These are phyloP conservation scores for Euryodendron excelsum DNA, from an alignment of 148 eudicot species.

Conservation along the genomic window DNA sequence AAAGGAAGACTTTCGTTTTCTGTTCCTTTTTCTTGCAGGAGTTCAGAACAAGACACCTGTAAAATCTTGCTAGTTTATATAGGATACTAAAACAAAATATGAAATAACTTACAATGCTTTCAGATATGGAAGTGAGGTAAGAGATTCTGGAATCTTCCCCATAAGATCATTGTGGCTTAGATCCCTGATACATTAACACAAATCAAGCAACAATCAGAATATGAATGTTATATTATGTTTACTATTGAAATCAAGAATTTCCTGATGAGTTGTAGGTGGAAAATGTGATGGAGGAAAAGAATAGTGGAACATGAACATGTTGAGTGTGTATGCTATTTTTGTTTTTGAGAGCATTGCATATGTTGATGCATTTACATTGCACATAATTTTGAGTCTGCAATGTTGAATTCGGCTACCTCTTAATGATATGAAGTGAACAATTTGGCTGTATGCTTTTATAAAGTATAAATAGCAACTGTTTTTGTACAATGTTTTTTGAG, in stretches of 20 bases:
- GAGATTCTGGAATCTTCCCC: constrained; percentile 37
- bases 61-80: background rate
- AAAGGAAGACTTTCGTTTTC: background rate
- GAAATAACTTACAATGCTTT: constrained; percentile 31
- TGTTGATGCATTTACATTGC: background rate
- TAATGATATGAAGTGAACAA: background rate
- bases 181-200: constrained; percentile 31
- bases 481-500: background rate
- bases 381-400: background rate
- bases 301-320: background rate
- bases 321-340: background rate
- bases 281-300: background rate
- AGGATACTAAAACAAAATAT: background rate
- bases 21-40: background rate
- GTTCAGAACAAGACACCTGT: background rate
- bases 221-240: background rate
- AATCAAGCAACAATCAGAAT: background rate
- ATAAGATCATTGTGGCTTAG: constrained; percentile 46
- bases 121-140: constrained; percentile 31
- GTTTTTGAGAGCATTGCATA: background rate
- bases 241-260: background rate
- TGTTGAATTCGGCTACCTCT: constrained; percentile 1
- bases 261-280: constrained; percentile 1
- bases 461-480: background rate
- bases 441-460: background rate